These are phyloP conservation scores for Acanthamoeba lenticulata DNA, from an alignment of 208 protist species.

Conservation along the genomic window DNA sequence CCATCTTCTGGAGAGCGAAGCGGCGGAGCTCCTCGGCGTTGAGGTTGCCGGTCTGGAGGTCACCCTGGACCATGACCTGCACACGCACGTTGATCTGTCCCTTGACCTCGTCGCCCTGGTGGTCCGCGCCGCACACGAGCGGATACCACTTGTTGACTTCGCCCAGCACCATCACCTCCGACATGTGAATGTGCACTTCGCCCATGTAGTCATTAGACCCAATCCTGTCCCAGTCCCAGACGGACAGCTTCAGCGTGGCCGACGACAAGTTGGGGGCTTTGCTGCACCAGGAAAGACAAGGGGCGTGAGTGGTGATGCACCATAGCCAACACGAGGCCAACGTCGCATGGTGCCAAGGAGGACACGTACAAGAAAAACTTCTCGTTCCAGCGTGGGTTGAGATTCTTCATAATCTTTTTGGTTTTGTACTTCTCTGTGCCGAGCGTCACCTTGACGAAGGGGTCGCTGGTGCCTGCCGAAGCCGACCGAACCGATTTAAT, in stretches of 20 bases:
- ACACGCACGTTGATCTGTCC: background rate
- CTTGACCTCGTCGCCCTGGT: background rate
- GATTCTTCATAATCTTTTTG: constrained; percentile 10
- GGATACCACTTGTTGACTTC: background rate
- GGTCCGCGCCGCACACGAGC: background rate
- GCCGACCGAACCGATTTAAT: too few relatives aligned
- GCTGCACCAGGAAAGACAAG: background rate
- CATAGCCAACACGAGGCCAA: too few relatives aligned
- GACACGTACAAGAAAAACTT: background rate
- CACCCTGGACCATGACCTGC: constrained; percentile 9
- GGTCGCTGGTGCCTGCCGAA: background rate
- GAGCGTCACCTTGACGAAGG: background rate
- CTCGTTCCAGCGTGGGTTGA: constrained; percentile 21
- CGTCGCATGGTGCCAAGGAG: background rate
- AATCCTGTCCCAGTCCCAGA: constrained; percentile 1
- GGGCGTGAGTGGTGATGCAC: too few relatives aligned
- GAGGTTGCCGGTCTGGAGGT: background rate
- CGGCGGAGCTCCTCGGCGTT: background rate
- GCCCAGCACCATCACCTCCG: background rate
- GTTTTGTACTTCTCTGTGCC: background rate
- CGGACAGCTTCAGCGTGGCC: background rate
- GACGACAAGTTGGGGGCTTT: background rate
- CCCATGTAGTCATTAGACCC: background rate
- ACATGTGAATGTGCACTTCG: constrained; percentile 19
- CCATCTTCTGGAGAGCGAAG: background rate